Evolutionary conservation across 768 basidiomycete species (phyloP).

Genomic region (Kwoniella dejecticola): DNA sequence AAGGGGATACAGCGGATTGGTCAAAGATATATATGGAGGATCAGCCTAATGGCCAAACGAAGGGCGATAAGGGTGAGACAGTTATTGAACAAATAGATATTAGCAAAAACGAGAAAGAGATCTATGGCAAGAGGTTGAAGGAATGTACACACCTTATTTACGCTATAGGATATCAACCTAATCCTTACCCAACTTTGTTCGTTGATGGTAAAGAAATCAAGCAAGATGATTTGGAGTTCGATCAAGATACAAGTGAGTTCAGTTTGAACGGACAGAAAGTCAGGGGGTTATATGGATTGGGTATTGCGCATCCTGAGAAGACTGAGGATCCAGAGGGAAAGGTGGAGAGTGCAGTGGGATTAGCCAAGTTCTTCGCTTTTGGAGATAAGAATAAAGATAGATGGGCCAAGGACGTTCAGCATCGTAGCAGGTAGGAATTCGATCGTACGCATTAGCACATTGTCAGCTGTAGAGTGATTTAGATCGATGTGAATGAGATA

Average conservation of each 20-base stretch:
- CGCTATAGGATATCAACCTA: slow-evolving; percentile 32
- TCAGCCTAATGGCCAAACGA: not conserved
- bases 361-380: slow-evolving; percentile 44
- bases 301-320: slow-evolving; percentile 41
- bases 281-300: slow-evolving; percentile 28
- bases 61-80: not conserved
- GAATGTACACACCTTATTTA: slow-evolving; percentile 39
- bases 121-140: slow-evolving; percentile 26
- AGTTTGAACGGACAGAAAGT: slow-evolving; percentile 7
- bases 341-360: slow-evolving; percentile 35
- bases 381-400: slow-evolving; percentile 27
- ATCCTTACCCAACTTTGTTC: slow-evolving; percentile 23
- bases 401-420: too few species aligned
- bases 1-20: slow-evolving; percentile 37
- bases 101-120: not conserved
- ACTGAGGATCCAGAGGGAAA: slow-evolving; percentile 36
- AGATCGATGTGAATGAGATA: too few species aligned
- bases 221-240: slow-evolving; percentile 20
- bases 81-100: slow-evolving; percentile 30
- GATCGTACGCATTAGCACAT: not conserved
- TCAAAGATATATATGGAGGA: slow-evolving; percentile 26
- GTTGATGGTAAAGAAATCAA: not conserved
- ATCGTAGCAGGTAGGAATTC: not conserved
- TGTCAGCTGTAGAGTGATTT: too few species aligned
- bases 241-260: slow-evolving; percentile 36